Evolutionary conservation across 2,329 filamentous ascomycete species (phyloP).

Genomic region (Zasmidium angulare): DNA sequence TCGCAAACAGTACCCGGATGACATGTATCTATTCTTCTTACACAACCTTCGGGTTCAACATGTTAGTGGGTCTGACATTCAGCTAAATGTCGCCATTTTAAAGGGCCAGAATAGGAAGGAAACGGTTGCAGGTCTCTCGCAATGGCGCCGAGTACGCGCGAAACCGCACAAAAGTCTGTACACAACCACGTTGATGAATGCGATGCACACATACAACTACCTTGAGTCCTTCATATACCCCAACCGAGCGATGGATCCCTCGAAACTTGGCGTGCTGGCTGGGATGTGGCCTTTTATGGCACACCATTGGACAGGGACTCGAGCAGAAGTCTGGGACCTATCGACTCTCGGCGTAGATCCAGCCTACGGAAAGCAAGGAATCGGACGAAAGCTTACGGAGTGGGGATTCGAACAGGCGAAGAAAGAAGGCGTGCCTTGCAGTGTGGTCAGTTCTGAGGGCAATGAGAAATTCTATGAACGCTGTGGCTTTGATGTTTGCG

Average conservation of each 20-base stretch:
- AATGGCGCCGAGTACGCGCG: constrained; percentile 26
- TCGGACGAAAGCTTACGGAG: constrained; percentile 26
- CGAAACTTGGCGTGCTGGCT: constrained; percentile 13
- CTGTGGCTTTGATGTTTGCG: constrained; percentile 26
- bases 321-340: constrained; percentile 31
- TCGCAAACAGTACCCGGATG: constrained; percentile 25
- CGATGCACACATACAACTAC: constrained; percentile 21
- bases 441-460: constrained; percentile 26
- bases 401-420: constrained; percentile 33
- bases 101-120: constrained; percentile 5
- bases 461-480: constrained; percentile 30
- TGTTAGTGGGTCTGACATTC: constrained; percentile 13
- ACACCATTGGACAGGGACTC: constrained; percentile 27
- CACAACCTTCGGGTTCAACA: constrained; percentile 20
- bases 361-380: constrained; percentile 21
- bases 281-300: constrained; percentile 18
- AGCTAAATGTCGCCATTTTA: constrained; percentile 22
- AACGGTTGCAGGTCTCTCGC: constrained; percentile 27
- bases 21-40: constrained; percentile 29
- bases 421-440: constrained; percentile 54
- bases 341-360: constrained; percentile 27
- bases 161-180: background rate
- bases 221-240: constrained; percentile 23
- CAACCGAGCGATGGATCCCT: constrained; percentile 27
- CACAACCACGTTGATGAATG: constrained; percentile 5